Conservation (phyloP, 495 filamentous ascomycete species). For the Penicillium steckii region DNA sequence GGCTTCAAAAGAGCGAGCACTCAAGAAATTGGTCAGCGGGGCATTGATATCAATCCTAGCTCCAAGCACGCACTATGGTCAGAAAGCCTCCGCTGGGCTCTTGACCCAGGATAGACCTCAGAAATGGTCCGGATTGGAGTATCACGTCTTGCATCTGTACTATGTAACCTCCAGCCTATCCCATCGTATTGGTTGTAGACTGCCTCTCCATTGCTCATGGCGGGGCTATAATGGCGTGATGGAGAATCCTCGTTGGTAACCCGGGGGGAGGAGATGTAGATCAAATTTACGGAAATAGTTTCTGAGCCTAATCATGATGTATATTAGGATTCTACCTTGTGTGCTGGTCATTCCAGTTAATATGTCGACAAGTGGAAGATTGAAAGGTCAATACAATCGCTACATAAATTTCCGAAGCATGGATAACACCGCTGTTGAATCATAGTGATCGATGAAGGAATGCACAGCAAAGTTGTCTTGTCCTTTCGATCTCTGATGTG, state of each 20-base stretch:
- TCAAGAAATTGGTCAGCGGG: conserved; percentile 14
- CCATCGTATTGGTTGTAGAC: not conserved
- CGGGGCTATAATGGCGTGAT: conserved; percentile 43
- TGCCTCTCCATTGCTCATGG: conserved; percentile 37
- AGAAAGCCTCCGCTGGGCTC: conserved; percentile 12
- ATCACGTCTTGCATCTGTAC: conserved; percentile 10
- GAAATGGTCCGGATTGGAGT: not conserved
- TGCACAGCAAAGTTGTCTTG: conserved; percentile 14
- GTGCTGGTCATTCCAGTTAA: too few species aligned
- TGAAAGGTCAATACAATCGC: too few species aligned
- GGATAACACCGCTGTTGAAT: too few species aligned
- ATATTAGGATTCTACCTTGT: too few species aligned
- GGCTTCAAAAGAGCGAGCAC: conserved; percentile 11
- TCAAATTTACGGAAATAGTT: not conserved
- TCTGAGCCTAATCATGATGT: too few species aligned
- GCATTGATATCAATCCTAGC: conserved; percentile 17
- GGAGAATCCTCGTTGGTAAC: conserved; percentile 2
- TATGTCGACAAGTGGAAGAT: too few species aligned
- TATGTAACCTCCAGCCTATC: conserved; percentile 9
- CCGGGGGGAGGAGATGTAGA: conserved; percentile 5
- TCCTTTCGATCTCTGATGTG: conserved; percentile 23
- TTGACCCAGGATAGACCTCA: conserved; percentile 5
- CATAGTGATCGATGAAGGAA: not conserved
- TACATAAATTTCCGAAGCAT: too few species aligned
- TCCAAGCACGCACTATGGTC: conserved; percentile 17